A percentile compares a stretch with the other conserved stretches of the same genome.
Evolutionary conservation across 2,329 filamentous ascomycete genomes (phyloP).

Genomic region (Aureobasidium melanogenum): DNA sequence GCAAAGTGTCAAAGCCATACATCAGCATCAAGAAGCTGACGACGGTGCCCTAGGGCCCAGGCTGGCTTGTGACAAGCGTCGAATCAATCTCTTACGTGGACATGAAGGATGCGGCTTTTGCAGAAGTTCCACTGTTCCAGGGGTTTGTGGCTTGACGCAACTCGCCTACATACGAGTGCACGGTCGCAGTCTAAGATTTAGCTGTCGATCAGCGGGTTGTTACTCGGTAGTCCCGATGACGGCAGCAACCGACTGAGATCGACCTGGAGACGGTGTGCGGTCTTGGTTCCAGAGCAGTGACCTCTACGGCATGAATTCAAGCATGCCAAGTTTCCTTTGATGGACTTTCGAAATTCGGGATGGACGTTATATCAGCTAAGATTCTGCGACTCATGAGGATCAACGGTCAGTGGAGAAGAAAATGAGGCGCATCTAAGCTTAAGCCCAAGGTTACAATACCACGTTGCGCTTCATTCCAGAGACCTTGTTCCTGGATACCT

Average conservation of each 20-base stretch:
- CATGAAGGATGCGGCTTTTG: not conserved
- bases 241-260: not conserved
- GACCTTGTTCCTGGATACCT: not conserved
- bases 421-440: slow-evolving; percentile 3
- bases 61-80: not conserved
- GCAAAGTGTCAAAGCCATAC: not conserved
- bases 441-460: not conserved
- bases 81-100: not conserved
- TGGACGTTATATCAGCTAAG: not conserved
- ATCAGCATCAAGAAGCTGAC: not conserved
- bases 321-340: not conserved
- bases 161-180: not conserved
- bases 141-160: not conserved
- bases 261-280: not conserved
- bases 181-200: not conserved
- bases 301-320: not conserved
- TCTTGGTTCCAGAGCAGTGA: not conserved
- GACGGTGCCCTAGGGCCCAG: not conserved
- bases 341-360: not conserved
- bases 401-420: slow-evolving; percentile 1
- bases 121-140: not conserved
- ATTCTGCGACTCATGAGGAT: not conserved
- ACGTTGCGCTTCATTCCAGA: not conserved
- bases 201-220: not conserved
- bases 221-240: not conserved